Base-by-base conservation (phyloP, 139 green algal genomes). In the Raphidocelis subcapitata region DNA sequence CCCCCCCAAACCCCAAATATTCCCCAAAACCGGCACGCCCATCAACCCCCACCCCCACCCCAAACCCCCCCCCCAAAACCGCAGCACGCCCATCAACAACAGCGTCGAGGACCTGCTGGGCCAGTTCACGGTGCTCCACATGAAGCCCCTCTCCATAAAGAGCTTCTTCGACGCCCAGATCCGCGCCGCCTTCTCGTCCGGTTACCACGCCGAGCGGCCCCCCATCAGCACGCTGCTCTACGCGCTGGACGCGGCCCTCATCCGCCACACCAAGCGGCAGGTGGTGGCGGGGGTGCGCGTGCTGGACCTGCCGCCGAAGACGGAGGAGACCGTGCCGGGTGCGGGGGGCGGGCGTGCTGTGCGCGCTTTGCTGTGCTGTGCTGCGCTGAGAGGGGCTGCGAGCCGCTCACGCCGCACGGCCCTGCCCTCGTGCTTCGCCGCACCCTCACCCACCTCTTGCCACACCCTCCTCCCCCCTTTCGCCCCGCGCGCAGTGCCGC, bases 251-350 rank as follows among this genome's bases (percentile, higher is more conserved):
- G 31, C 69, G 28, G 64, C 36, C 33, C 84, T 91, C 73, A 70
- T 93, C 1, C 78, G 90, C 2, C 90, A 95, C 87, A 91, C 87
- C 62, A 92, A 92, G 81, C 41, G 60, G 47, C 87, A 91, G 79
- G 75, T 80, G 21, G 71, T 90, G 44, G 82, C 67, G 2, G 88
- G 83, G 1, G 60, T 85, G 66, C 61, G 79, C 15, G 76, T 92
- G 68, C 68, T 91, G 69, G 32, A 73, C 60, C 84, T 95, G 77
- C 88, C 90, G 15, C 37, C 67, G 8, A 93, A 92, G 79, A 80
- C 69, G 0, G 86, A 90, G 68, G 77, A 85, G 24, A 20, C 78
- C 18, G 79, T 94, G 52, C 46, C 74, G 73, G 82, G 86, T 90
- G 62, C 16, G 74, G 2, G 37, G 31, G 0, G 14, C 44, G 35